Evolutionary conservation across 768 basidiomycete genomes (phyloP).

Genomic region (Coprinopsis sp.): DNA sequence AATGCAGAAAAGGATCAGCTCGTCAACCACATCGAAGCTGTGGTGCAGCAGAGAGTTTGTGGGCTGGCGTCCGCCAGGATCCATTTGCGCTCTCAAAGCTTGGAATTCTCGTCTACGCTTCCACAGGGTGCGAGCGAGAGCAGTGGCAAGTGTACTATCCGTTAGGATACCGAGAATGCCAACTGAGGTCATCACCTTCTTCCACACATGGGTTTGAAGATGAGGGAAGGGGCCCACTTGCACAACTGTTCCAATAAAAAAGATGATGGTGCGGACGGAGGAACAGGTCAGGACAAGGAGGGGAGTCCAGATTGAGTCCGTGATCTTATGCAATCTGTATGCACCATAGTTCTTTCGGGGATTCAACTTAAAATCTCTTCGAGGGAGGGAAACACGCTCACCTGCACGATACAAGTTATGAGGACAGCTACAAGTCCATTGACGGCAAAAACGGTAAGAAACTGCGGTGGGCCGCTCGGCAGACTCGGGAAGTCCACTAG

Average conservation of each 20-base stretch:
- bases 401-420: slow-evolving; percentile 12
- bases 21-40: not conserved
- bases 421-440: slow-evolving; percentile 8
- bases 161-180: too few species aligned
- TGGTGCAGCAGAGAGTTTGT: not conserved
- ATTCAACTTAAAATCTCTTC: not conserved
- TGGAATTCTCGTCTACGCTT: too few species aligned
- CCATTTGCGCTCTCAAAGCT: not conserved
- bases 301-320: too few species aligned
- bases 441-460: slow-evolving; percentile 3
- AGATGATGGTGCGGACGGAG: too few species aligned
- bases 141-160: too few species aligned
- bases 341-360: too few species aligned
- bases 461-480: not conserved
- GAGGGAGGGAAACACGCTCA: not conserved
- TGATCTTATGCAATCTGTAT: not conserved
- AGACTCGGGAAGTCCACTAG: slow-evolving; percentile 9
- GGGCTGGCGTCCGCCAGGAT: not conserved
- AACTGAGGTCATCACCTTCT: too few species aligned
- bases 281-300: too few species aligned
- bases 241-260: too few species aligned
- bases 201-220: too few species aligned
- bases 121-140: too few species aligned
- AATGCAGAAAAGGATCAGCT: slow-evolving; percentile 5
- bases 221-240: too few species aligned